Evolutionary conservation across 441 rosid species (phyloP).

Genomic region (Pelargonium citronellum): DNA sequence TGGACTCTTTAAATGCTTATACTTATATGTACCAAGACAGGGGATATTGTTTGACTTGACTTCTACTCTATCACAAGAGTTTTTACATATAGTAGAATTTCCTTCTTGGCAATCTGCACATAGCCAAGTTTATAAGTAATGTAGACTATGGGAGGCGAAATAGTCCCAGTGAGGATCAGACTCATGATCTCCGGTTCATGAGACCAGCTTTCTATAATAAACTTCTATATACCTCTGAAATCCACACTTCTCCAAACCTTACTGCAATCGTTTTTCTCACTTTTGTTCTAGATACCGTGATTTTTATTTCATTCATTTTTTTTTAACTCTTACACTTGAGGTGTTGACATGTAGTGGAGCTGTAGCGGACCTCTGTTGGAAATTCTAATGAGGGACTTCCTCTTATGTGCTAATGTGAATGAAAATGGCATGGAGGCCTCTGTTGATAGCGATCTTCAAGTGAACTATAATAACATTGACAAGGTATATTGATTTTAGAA

Average conservation of each 20-base stretch:
- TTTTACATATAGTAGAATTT: neutral
- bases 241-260: neutral
- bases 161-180: neutral
- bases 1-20: neutral
- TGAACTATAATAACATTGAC: constrained; percentile 76
- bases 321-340: neutral
- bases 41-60: neutral
- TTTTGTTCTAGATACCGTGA: neutral
- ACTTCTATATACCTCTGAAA: too few species aligned
- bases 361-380: constrained; percentile 75
- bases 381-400: constrained; percentile 48
- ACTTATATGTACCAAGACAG: neutral
- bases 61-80: neutral
- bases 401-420: constrained; percentile 40
- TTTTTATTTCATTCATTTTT: neutral
- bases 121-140: neutral
- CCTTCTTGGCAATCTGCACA: neutral
- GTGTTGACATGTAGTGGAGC: constrained; percentile 63
- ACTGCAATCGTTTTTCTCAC: neutral
- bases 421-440: constrained; percentile 45
- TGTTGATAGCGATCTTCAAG: constrained; percentile 60
- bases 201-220: neutral
- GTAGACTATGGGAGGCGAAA: neutral
- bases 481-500: constrained; percentile 44
- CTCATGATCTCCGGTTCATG: neutral